Base-by-base conservation (phyloP, 2,329 filamentous ascomycete species). In the Ilyonectria robusta region DNA sequence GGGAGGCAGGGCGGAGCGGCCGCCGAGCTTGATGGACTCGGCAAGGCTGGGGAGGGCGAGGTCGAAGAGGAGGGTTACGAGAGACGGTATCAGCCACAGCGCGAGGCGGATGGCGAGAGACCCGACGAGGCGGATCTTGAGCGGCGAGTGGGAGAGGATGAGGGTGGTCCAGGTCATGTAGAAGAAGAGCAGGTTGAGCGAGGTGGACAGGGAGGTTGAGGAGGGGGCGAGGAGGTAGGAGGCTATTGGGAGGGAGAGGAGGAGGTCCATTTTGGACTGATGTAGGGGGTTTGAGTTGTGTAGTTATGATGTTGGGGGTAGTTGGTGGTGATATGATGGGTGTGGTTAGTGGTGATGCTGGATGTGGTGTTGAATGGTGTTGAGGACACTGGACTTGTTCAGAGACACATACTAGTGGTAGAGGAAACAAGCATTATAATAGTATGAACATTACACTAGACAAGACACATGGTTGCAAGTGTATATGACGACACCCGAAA, bases 141-240 rank as follows among this genome's bases (percentile, higher is more conserved):
- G 84, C 0, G 93, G 90, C 1, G 91, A 86, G 75, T 97, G 92
- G 7, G 92, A 92, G 3, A 95, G 84, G 44, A 97, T 89, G 35
- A 98, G 86, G 0, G 93, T 95, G 6, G 90, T 90, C 94, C 94
- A 97, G 73, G 93, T 95, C 83, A 97, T 88, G 79, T 94, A 95
- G 81, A 97, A 96, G 84, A 97, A 95, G 69, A 97, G 83, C 26
- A 97, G 83, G 79, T 96, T 97, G 70, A 97, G 84, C 1, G 91
- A 94, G 1, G 94, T 95, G 15, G 86, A 91, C 83, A 92, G 94
- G 7, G 92, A 92, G 7, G 89, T 87, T 65, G 90, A 78, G 53
- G 87, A 84, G 2, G 89, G 88, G 21, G 89, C 86, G 55, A 91
- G 83, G 73, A 93, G 84, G 75, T 91, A 92, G 31, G 91, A 92